Base-by-base conservation (phyloP, 805 yeast genomes). In the Nakazawaea siamensis region DNA sequence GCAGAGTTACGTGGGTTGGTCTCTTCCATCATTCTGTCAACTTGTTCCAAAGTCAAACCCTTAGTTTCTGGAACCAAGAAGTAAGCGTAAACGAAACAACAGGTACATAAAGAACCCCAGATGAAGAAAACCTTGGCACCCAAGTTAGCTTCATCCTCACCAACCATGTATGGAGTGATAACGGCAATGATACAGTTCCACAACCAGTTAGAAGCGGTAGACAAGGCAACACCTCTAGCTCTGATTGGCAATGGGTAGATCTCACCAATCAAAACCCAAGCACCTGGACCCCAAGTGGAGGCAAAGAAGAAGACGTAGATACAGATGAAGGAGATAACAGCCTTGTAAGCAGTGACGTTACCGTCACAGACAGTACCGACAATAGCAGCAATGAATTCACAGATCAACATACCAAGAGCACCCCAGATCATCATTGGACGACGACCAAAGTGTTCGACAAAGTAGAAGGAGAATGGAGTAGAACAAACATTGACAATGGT, bases 21-120 rank as follows among this genome's bases (percentile, higher is more conserved):
- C 47, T 58, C 60, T 40, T 53, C 59, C 33, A 57, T 38, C 59
- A 57, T 54, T 43, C 51, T 45, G 54, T 83, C 87, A 43, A 84
- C 84, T 59, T 84, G 87, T 61, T 84, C 94, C 54, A 85, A 69
- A 29, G 83, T 70, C 49, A 83, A 69, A 40, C 94, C 94, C 62
- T 74, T 76, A 37, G 94, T 85, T 60, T 82, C 90, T 48, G 76
- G 76, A 41, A 85, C 75, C 46, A 69, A 68, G 66, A 83, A 76
- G 66, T 69, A 75, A 35, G 82, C 82, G 55, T 80, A 85, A 58
- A 80, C 64, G 52, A 78, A 57, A 37, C 74, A 66, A 49, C 48
- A 35, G 3, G 42, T 34, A 47, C 62, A 57, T 32, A 56, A 44
- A 9, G 57, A 41, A 58, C 87, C 88, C 84, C 87, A 81, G 32